Evolutionary conservation across 352 stramenopile genomes (phyloP), one percentile per base, ranked within the genome.

Genomic region (Globisporangium perplexum): DNA sequence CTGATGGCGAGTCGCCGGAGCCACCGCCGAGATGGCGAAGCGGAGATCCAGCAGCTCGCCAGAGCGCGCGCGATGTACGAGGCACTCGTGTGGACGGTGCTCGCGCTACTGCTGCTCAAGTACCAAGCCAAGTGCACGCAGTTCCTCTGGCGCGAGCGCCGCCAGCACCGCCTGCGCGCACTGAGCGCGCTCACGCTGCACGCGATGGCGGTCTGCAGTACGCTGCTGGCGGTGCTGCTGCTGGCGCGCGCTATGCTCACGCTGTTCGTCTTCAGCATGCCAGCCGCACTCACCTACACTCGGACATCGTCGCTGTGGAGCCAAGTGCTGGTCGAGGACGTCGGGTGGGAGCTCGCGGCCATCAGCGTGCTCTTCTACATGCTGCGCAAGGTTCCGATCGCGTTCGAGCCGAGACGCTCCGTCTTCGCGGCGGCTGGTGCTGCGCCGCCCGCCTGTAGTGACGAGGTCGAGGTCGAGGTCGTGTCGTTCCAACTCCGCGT

Each of bases 61-160:
- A 22, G 10, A 4, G 46, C 53, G 33, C 44, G 47, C 22, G 20
- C 35, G 3, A n/a, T 18, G 35, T 60, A 60, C 26, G 24, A 38
- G 14, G 35, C 54, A 26, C 30, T 53, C 12, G n/a, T 60, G 38
- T 60, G 54, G 54, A 50, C 18, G 12, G 18, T 50, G 26, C 44
- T 60, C 17, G 54, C 28, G 31, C 36, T 60, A n/a, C 30, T 60
- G 46, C 15, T 60, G 45, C 54, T 60, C 54, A 60, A 60, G 30
- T 60, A 53, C 38, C 54, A 60, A 18, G 54, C 46, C 18, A 41
- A 60, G 45, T 53, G 54, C 36, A 60, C 33, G 30, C 54, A 54
- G 39, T 54, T 60, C 23, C 33, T 60, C 8, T 60, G 54, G 54
- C 54, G 15, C 35, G 54, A 60, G 33, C 54, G 46, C 14, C 45